Percentiles rank a stretch among this genome's conserved stretches.
These are phyloP conservation scores for Parsonsia alboflavescens DNA, from an alignment of 257 asterid species.

Conservation along the genomic window DNA sequence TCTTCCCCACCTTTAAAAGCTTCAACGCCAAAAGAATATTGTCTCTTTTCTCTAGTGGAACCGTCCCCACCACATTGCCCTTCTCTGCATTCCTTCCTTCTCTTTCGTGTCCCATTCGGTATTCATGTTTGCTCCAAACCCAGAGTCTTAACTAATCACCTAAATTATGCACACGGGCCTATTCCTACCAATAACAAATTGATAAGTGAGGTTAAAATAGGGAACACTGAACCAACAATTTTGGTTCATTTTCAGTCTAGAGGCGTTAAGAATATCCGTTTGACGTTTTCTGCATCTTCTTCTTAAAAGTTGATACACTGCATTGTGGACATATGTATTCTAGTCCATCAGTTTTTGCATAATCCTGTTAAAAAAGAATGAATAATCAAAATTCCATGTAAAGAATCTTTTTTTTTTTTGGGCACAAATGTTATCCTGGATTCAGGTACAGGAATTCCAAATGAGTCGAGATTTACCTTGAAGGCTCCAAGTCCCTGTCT, in stretches of 20 bases:
- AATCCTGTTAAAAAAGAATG: conserved; percentile 51
- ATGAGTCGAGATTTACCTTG: conserved; percentile 46
- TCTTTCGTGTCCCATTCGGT: not conserved
- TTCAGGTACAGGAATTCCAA: not conserved
- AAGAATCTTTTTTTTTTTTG: not conserved
- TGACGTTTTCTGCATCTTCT: conserved; percentile 60
- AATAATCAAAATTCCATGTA: not conserved
- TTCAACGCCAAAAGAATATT: not conserved
- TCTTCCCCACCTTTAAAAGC: no score
- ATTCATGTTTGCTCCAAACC: not conserved
- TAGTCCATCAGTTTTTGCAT: conserved; percentile 97
- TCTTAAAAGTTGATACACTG: conserved; percentile 78
- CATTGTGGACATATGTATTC: conserved; percentile 99
- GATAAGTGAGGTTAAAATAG: not conserved
- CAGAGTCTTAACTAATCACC: conserved; percentile 2
- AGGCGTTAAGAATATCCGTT: conserved; percentile 61
- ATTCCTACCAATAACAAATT: conserved; percentile 5
- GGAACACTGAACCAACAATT: conserved; percentile 1
- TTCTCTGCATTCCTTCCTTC: not conserved
- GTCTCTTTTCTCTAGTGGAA: not conserved
- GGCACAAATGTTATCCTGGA: not conserved
- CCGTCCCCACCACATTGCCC: not conserved
- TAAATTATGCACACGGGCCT: conserved; percentile 13
- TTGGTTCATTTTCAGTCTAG: not conserved
- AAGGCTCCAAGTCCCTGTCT: conserved; percentile 98